phyloP scores from a whole-genome alignment of 1,139 yeast genomes.

The Nematodospora anomalae region DNA sequence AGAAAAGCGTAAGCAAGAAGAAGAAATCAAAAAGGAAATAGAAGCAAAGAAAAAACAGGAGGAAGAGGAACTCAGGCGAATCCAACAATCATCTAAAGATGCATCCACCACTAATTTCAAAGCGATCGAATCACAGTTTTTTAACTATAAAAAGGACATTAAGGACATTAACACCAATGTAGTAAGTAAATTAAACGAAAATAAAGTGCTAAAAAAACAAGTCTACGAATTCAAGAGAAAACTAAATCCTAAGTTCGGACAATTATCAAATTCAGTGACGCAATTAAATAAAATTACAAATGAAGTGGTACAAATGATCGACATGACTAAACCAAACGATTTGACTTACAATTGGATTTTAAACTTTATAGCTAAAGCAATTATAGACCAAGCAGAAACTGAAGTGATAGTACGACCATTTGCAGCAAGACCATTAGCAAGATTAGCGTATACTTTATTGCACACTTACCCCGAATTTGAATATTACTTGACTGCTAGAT shows the following conservation, averaged over 20 bases:
- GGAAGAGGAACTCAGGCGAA: constrained; percentile 17
- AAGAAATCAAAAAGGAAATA: constrained; percentile 15
- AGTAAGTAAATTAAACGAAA: constrained; percentile 44
- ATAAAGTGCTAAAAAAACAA: constrained; percentile 44
- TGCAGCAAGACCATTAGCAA: constrained; percentile 79
- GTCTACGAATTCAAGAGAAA: constrained; percentile 57
- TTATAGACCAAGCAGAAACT: constrained; percentile 89
- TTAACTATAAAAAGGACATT: constrained; percentile 56
- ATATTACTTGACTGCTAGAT: constrained; percentile 71
- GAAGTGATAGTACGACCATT: constrained; percentile 82
- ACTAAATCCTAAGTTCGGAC: constrained; percentile 89
- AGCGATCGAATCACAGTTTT: constrained; percentile 47
- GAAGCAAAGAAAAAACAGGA: constrained; percentile 16
- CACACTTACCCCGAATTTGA: constrained; percentile 62
- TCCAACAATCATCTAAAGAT: constrained; percentile 15
- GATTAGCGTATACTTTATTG: constrained; percentile 57
- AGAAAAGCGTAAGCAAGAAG: constrained; percentile 12
- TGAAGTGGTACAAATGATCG: constrained; percentile 53
- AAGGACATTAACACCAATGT: constrained; percentile 58
- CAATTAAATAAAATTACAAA: constrained; percentile 56
- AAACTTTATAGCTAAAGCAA: constrained; percentile 79
- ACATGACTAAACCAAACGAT: constrained; percentile 40
- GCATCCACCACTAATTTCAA: constrained; percentile 33
- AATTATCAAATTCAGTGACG: constrained; percentile 66
- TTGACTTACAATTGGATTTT: constrained; percentile 70